A percentile compares a stretch with the other conserved stretches of the same genome.
Conservation (phyloP, 2,329 filamentous ascomycete genomes). For the Passalora sequoiae region DNA sequence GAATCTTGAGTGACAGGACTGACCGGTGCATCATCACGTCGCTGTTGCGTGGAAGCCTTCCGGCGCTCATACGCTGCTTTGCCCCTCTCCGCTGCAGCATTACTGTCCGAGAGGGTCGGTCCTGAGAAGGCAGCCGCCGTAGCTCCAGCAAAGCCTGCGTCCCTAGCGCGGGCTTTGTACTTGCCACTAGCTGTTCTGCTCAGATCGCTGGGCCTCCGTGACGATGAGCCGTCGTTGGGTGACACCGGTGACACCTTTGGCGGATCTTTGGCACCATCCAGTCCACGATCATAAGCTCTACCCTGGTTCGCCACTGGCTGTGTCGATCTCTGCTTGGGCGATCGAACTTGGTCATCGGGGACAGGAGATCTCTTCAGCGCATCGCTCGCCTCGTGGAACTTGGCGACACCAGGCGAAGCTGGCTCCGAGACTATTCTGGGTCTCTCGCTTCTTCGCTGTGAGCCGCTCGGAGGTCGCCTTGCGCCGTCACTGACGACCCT, state of each 20-base stretch:
- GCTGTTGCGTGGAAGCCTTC: constrained; percentile 18
- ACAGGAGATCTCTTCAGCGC: constrained; percentile 17
- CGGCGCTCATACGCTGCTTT: constrained; percentile 31
- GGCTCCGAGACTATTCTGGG: constrained; percentile 12
- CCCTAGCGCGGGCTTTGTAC: constrained; percentile 29
- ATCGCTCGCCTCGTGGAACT: constrained; percentile 19
- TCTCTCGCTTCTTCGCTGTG: constrained; percentile 3
- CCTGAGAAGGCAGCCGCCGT: constrained; percentile 23
- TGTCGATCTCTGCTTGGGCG: constrained; percentile 4
- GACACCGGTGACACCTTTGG: background rate
- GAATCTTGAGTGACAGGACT: constrained; percentile 19
- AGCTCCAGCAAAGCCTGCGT: constrained; percentile 32
- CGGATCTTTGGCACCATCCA: background rate
- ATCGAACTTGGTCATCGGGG: background rate
- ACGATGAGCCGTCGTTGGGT: background rate
- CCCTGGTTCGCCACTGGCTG: constrained; percentile 12
- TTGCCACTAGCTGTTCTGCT: constrained; percentile 21
- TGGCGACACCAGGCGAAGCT: constrained; percentile 1
- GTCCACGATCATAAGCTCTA: constrained; percentile 10
- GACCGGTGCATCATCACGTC: constrained; percentile 18
- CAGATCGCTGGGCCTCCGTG: constrained; percentile 12
- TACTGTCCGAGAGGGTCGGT: constrained; percentile 12
- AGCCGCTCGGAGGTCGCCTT: constrained; percentile 3
- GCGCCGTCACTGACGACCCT: constrained; percentile 28
- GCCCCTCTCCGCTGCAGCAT: constrained; percentile 27